Conservation (phyloP, 805 yeast species). For the Metahyphopichia silvanorum region DNA sequence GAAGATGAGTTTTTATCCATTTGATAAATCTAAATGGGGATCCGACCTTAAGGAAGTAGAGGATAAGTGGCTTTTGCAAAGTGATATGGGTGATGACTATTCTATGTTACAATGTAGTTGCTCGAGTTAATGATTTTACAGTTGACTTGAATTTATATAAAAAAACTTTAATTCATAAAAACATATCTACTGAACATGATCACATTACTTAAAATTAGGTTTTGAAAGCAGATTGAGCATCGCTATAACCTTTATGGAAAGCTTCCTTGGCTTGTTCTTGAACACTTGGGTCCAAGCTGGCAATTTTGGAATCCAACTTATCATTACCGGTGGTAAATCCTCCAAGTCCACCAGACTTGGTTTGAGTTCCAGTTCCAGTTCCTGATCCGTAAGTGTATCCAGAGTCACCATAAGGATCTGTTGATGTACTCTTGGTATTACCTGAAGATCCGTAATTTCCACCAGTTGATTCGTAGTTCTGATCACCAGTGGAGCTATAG, state of each 20-base stretch:
- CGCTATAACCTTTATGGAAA: conserved; percentile 37
- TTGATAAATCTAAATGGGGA: conserved; percentile 66
- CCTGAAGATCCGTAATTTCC: conserved; percentile 6
- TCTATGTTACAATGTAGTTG: conserved; percentile 78
- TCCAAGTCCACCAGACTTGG: conserved; percentile 4
- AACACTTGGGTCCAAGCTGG: conserved; percentile 28
- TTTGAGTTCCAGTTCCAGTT: conserved; percentile 8
- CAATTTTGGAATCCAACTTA: conserved; percentile 32
- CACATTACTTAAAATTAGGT: conserved; percentile 5
- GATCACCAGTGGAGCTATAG: conserved; percentile 4
- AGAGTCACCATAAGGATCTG: conserved; percentile 6
- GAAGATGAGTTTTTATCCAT: conserved; percentile 75
- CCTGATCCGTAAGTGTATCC: conserved; percentile 6
- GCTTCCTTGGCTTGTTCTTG: conserved; percentile 40
- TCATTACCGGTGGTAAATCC: conserved; percentile 35
- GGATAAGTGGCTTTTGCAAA: conserved; percentile 47
- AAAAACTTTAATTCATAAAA: neutral
- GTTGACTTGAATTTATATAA: neutral
- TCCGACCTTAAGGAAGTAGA: conserved; percentile 58
- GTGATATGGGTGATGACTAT: conserved; percentile 48
- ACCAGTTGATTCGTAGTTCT: neutral
- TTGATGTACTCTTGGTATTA: neutral
- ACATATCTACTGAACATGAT: neutral
- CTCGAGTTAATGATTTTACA: conserved; percentile 40
- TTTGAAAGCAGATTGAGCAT: conserved; percentile 27